A percentile compares a stretch with the other conserved stretches of the same genome.
Conservation (phyloP, 345 rosid species). For the Diplotaxis tenuifolia region DNA sequence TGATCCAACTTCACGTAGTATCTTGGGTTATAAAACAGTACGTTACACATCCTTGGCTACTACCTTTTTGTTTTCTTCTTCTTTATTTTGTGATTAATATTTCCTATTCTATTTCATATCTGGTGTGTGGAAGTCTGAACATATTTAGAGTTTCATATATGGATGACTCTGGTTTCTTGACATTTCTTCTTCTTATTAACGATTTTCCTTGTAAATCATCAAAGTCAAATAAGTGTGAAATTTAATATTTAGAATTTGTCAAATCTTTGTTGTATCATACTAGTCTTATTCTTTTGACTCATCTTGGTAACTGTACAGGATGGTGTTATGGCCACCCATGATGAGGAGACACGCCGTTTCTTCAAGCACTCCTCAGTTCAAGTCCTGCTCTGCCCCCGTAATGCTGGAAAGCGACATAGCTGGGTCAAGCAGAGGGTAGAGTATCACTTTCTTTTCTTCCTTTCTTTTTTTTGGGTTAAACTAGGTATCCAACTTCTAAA, state of each 20-base stretch:
- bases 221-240: too few relatives aligned
- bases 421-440: constrained; percentile 84
- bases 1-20: constrained; percentile 90
- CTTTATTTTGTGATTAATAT: constrained; percentile 2
- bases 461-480: neutral
- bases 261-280: neutral
- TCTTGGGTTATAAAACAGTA: constrained; percentile 69
- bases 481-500: constrained; percentile 9
- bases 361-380: constrained; percentile 93
- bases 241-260: too few relatives aligned
- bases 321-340: constrained; percentile 95
- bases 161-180: constrained; percentile 8
- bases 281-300: neutral
- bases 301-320: constrained; percentile 50
- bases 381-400: constrained; percentile 87
- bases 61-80: neutral
- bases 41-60: neutral
- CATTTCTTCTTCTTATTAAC: neutral
- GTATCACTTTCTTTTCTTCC: neutral
- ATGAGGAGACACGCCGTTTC: constrained; percentile 92
- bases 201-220: neutral
- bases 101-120: neutral
- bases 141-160: neutral
- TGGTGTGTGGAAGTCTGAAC: neutral
- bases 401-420: constrained; percentile 91